A percentile compares a stretch with the other conserved stretches of the same genome.
Evolutionary conservation across 1,284 basidiomycete genomes (phyloP).

Genomic region (Flammula alnicola): DNA sequence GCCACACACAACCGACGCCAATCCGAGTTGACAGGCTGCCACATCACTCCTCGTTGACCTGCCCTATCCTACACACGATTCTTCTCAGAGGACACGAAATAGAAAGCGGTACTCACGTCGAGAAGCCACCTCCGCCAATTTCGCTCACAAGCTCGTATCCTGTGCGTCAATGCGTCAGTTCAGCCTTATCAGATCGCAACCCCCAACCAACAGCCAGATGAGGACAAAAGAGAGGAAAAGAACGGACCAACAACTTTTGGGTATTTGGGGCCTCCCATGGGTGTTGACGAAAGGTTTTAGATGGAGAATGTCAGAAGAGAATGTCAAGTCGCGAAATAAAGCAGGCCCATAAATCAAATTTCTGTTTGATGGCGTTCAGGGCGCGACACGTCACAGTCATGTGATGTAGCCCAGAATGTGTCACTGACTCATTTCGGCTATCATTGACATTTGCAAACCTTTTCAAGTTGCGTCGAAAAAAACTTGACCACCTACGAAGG

Average conservation of each 20-base stretch:
- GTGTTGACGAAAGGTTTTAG: not conserved
- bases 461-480: not conserved
- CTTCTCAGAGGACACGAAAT: too few relatives aligned
- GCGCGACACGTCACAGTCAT: slow-evolving; percentile 20
- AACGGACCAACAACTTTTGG: slow-evolving; percentile 45
- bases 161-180: slow-evolving; percentile 26
- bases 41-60: too few relatives aligned
- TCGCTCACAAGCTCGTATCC: slow-evolving; percentile 76
- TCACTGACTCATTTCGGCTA: too few relatives aligned
- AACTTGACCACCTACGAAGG: not conserved
- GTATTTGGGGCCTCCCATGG: slow-evolving; percentile 35
- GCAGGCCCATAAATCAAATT: too few relatives aligned
- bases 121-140: slow-evolving; percentile 87
- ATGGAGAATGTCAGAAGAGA: not conserved
- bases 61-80: too few relatives aligned
- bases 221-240: not conserved
- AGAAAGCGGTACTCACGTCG: slow-evolving; percentile 72
- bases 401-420: not conserved
- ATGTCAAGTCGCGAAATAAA: too few relatives aligned
- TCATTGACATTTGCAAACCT: too few relatives aligned
- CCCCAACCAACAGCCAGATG: too few relatives aligned
- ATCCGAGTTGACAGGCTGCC: too few relatives aligned
- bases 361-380: not conserved
- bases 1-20: too few relatives aligned
- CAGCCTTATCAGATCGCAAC: not conserved